A percentile compares a stretch with the other conserved stretches of the same genome.
Evolutionary conservation across 805 yeast species (phyloP).

Genomic region (Torulaspora maleeae): DNA sequence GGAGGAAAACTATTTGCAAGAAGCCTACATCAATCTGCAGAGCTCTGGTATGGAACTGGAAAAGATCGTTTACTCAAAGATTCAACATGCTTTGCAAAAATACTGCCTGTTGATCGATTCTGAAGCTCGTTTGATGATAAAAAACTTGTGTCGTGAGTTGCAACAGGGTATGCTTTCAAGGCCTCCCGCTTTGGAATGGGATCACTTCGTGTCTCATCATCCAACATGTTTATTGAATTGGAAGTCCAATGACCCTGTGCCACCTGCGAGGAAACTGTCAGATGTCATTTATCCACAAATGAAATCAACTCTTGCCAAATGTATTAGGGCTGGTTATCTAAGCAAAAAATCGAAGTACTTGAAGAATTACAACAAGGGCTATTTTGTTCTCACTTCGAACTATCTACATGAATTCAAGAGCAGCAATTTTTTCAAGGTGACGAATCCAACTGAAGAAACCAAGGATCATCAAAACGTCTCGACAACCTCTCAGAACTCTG

Average conservation of each 20-base stretch:
- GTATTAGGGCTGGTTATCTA: slow-evolving; percentile 54
- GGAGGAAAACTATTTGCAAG: slow-evolving; percentile 62
- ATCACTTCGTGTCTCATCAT: slow-evolving; percentile 50
- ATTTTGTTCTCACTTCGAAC: slow-evolving; percentile 64
- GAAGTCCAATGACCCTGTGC: slow-evolving; percentile 39
- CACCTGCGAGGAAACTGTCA: slow-evolving; percentile 43
- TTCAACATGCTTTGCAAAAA: slow-evolving; percentile 51
- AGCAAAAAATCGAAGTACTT: slow-evolving; percentile 58
- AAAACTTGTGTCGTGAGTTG: slow-evolving; percentile 44
- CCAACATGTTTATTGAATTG: slow-evolving; percentile 39
- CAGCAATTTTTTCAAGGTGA: slow-evolving; percentile 31
- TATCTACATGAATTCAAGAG: slow-evolving; percentile 62
- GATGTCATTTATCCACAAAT: slow-evolving; percentile 52
- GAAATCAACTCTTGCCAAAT: slow-evolving; percentile 48
- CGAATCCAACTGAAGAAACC: slow-evolving; percentile 35
- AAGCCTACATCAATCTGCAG: slow-evolving; percentile 61
- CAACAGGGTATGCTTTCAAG: slow-evolving; percentile 46
- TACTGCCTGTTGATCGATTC: slow-evolving; percentile 49
- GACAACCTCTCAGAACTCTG: slow-evolving; percentile 9
- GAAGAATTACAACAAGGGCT: slow-evolving; percentile 56
- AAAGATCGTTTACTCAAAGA: slow-evolving; percentile 55
- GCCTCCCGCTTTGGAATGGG: slow-evolving; percentile 67
- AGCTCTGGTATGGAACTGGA: slow-evolving; percentile 61
- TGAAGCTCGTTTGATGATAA: slow-evolving; percentile 52
- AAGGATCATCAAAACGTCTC: slow-evolving; percentile 12